phyloP scores from a whole-genome alignment of 495 filamentous ascomycete genomes.

The Penicillium fimorum region DNA sequence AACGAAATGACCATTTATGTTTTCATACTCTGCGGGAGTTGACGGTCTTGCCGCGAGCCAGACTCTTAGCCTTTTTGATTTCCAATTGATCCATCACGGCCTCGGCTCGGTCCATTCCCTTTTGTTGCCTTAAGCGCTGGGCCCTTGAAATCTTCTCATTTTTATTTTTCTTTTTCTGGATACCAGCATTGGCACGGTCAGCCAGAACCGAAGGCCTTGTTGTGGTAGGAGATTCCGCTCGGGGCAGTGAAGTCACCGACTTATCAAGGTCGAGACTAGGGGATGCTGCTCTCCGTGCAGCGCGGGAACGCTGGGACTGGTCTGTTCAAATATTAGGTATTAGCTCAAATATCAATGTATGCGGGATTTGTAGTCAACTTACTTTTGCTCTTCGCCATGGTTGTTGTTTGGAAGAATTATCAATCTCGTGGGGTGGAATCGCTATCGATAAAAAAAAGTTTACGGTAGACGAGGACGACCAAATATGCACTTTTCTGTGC shows the following conservation, averaged over 20 bases:
- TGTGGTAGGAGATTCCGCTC: slow-evolving; percentile 50
- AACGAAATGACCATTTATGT: neutral
- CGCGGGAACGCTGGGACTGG: slow-evolving; percentile 62
- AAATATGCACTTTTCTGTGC: slow-evolving; percentile 25
- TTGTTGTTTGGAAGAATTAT: slow-evolving; percentile 29
- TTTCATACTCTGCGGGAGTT: slow-evolving; percentile 41
- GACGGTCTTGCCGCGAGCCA: slow-evolving; percentile 58
- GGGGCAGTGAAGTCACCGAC: slow-evolving; percentile 62
- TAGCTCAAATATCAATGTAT: slow-evolving; percentile 16
- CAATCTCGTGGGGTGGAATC: slow-evolving; percentile 32
- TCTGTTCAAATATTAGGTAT: slow-evolving; percentile 36
- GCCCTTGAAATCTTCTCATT: slow-evolving; percentile 59
- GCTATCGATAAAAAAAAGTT: slow-evolving; percentile 47
- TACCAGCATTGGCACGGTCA: slow-evolving; percentile 55
- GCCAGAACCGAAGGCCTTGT: slow-evolving; percentile 60
- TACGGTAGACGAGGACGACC: slow-evolving; percentile 32
- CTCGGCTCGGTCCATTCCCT: slow-evolving; percentile 71
- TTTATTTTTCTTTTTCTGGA: slow-evolving; percentile 65
- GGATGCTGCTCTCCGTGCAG: slow-evolving; percentile 68
- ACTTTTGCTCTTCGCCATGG: slow-evolving; percentile 52
- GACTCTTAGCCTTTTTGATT: slow-evolving; percentile 67
- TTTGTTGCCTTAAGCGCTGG: slow-evolving; percentile 66
- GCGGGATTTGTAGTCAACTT: slow-evolving; percentile 22
- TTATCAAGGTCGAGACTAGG: slow-evolving; percentile 73
- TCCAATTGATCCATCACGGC: slow-evolving; percentile 65